Percentiles rank a stretch among this genome's conserved stretches.
Conservation (phyloP, 306 rosid species). For the Sesbania bispinosa region DNA sequence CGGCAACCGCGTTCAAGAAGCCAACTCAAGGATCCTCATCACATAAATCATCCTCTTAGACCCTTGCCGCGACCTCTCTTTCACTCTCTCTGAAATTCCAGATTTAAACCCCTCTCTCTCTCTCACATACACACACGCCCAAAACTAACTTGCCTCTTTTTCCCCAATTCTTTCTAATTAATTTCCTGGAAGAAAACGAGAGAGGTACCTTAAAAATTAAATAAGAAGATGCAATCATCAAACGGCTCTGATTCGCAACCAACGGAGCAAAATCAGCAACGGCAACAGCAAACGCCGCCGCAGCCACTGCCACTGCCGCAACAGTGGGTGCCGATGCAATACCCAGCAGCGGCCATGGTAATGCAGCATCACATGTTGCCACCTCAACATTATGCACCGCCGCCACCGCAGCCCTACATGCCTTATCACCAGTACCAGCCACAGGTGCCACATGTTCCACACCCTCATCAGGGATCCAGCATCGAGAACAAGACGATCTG, state of each 20-base stretch:
- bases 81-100: conserved; percentile 8
- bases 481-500: conserved; percentile 79
- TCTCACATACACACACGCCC: not conserved
- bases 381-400: conserved; percentile 68
- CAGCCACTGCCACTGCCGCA: conserved; percentile 36
- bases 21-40: conserved; percentile 46
- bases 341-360: conserved; percentile 85
- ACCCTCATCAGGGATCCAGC: conserved; percentile 53
- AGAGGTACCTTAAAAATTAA: not conserved
- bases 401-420: conserved; percentile 55
- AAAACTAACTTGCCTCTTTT: not conserved
- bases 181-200: not conserved
- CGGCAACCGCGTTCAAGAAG: conserved; percentile 47
- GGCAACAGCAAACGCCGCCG: conserved; percentile 21
- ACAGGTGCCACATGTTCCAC: conserved; percentile 43
- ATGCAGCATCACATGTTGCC: conserved; percentile 94
- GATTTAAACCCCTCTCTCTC: conserved; percentile 23
- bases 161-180: not conserved
- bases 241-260: conserved; percentile 70
- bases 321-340: conserved; percentile 85
- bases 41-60: conserved; percentile 37
- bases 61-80: conserved; percentile 39
- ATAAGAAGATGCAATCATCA: conserved; percentile 55
- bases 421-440: conserved; percentile 73
- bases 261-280: conserved; percentile 36